phyloP scores from a whole-genome alignment of 2,329 filamentous ascomycete genomes.

The Fusarium bactridioides region DNA sequence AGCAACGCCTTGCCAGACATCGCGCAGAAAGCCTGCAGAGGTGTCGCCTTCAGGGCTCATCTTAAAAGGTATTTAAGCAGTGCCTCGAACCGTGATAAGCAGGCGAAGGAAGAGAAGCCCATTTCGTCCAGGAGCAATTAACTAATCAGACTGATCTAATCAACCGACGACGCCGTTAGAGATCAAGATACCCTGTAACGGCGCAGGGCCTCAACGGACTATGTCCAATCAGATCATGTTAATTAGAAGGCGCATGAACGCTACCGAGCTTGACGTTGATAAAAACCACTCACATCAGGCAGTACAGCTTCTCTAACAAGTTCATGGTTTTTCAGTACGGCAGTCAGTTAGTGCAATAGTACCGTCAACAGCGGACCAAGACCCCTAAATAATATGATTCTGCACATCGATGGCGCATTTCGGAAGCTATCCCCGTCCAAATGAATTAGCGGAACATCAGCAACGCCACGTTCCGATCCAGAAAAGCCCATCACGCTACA shows the following conservation, averaged over 20 bases:
- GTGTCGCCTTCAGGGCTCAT: not conserved
- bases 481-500: not conserved
- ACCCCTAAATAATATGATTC: not conserved
- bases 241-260: not conserved
- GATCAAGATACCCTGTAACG: not conserved
- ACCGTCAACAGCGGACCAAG: not conserved
- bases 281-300: not conserved
- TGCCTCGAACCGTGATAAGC: not conserved
- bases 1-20: not conserved
- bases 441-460: not conserved
- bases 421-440: not conserved
- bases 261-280: not conserved
- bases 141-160: not conserved
- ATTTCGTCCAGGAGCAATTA: not conserved
- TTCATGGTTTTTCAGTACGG: accelerated
- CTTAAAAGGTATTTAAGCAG: not conserved
- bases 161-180: not conserved
- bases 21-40: not conserved
- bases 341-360: not conserved
- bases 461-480: not conserved
- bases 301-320: not conserved
- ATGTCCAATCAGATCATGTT: not conserved
- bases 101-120: not conserved
- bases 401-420: not conserved
- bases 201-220: not conserved